Evolutionary conservation across 345 rosid genomes (phyloP).

Genomic region (Lepidium aucheri): DNA sequence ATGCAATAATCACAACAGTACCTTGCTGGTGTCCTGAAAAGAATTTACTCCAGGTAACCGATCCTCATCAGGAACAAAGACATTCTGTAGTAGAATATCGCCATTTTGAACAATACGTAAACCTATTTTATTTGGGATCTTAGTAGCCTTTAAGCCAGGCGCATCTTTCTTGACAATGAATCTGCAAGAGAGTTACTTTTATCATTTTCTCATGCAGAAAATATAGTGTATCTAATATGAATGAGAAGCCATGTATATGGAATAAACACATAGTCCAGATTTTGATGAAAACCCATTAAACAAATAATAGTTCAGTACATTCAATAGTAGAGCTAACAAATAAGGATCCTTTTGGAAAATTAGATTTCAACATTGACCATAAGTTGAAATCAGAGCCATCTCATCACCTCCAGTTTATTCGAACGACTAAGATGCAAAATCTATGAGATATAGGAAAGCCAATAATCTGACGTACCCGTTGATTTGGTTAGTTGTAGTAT

Average conservation of each 20-base stretch:
- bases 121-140: constrained; percentile 90
- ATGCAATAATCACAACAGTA: constrained; percentile 11
- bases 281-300: not conserved
- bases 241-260: not conserved
- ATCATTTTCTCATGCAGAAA: not conserved
- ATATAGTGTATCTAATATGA: not conserved
- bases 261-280: not conserved
- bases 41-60: constrained; percentile 83
- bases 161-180: constrained; percentile 76
- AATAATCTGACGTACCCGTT: constrained; percentile 54
- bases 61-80: constrained; percentile 87
- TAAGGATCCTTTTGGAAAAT: not conserved
- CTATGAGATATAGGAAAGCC: not conserved
- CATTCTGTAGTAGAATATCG: constrained; percentile 67
- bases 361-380: not conserved
- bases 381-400: constrained; percentile 9
- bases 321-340: not conserved
- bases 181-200: constrained; percentile 39
- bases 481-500: constrained; percentile 68
- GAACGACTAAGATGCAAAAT: constrained; percentile 7
- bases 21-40: constrained; percentile 90
- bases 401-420: not conserved
- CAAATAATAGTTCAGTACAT: not conserved
- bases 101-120: constrained; percentile 95
- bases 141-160: constrained; percentile 79